Base-by-base conservation (phyloP, 2,329 filamentous ascomycete genomes). In the Colletotrichum limetticola region DNA sequence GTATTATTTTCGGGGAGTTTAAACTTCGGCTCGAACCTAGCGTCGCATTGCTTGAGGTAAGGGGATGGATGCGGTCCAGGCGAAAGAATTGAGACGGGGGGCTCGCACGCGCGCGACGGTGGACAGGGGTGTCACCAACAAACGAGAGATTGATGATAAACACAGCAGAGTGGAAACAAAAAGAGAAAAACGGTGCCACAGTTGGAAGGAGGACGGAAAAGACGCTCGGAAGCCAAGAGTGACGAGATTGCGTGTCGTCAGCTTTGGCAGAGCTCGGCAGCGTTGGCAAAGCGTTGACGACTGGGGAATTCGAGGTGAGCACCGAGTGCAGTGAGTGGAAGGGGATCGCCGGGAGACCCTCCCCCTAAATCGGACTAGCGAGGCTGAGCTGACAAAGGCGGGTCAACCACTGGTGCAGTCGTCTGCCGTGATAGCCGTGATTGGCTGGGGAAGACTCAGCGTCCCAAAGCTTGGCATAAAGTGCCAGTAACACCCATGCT, bases 201-300 rank as follows among this genome's bases (percentile, higher is more conserved):
- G 28, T 53, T 30, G 46, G 7, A 42, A 46, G 32, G 24, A 56
- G 26, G 52, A 55, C 52, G 24, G 32, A 24, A 60, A 72, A 63
- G 65, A 35, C 69, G 28, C 58, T 30, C 65, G 49, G n/a, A 28
- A 70, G 71, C 66, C 66, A 72, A 72, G 71, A 56, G 69, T 42
- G 32, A 60, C 66, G 61, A 71, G 52, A 71, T 73, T 73, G 49
- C 71, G 71, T 71, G 71, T 73, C 71, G 71, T 73, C 71, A 73
- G 67, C 60, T 46, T 49, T 42, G 37, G 16, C 16, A 59, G 49
- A 52, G 61, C 70, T 65, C 55, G 61, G 70, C 70, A 65, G 55
- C 66, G 28, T 42, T 42, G 37, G 16, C 42, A 49, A 49, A 49
- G 42, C 42, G 67, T 61, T 57, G 61, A 58, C 57, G 61, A 61